These are phyloP conservation scores for Sclerotinia nivalis DNA, from an alignment of 2,329 filamentous ascomycete species.

Conservation along the genomic window DNA sequence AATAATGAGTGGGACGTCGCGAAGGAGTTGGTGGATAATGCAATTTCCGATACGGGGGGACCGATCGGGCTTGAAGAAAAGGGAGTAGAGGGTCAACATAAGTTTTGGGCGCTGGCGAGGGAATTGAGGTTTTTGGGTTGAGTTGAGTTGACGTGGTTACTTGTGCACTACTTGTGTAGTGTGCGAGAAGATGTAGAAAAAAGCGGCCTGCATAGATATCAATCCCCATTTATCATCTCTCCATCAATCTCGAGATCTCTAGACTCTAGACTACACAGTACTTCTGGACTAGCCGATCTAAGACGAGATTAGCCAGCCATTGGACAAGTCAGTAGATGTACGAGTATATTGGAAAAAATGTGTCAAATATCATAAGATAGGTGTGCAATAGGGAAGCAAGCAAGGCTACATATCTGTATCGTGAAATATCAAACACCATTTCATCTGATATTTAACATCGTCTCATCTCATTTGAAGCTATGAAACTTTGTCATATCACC, in stretches of 20 bases:
- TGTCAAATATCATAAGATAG: not conserved
- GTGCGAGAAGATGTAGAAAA: not conserved
- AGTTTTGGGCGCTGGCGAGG: constrained; percentile 38
- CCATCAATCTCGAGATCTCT: not conserved
- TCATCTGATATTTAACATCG: too few relatives aligned
- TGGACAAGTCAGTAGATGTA: not conserved
- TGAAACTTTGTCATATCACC: too few relatives aligned
- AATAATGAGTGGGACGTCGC: constrained; percentile 40
- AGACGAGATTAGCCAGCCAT: not conserved
- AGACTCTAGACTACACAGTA: not conserved
- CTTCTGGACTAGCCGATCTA: not conserved
- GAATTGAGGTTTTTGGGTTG: constrained; percentile 32
- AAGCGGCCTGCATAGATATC: not conserved
- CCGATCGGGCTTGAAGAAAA: constrained; percentile 28
- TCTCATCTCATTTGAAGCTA: too few relatives aligned
- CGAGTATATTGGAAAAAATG: not conserved
- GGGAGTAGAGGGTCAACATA: constrained; percentile 36
- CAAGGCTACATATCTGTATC: not conserved
- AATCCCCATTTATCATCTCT: not conserved
- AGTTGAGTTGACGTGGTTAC: not conserved
- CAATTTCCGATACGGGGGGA: constrained; percentile 33
- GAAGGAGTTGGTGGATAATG: constrained; percentile 38
- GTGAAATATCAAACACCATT: too few relatives aligned
- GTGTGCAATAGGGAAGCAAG: too few relatives aligned
- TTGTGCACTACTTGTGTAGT: not conserved